These are phyloP conservation scores for Ogataea salicorniae DNA, from an alignment of 805 yeast species.

Conservation along the genomic window DNA sequence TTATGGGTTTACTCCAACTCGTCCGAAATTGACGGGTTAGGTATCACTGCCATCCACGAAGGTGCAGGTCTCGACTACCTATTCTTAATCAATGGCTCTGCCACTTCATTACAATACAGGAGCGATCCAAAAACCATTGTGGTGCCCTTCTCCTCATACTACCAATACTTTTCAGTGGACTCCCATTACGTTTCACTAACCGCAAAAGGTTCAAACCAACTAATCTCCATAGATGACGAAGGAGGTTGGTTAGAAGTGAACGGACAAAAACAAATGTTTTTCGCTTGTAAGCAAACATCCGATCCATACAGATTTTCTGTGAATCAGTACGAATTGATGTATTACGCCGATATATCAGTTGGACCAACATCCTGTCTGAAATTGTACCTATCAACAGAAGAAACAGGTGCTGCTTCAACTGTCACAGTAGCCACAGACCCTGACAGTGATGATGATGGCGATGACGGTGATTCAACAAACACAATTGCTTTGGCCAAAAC, in stretches of 20 bases:
- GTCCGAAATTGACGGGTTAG: background rate
- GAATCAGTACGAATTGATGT: background rate
- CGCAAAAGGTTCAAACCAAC: background rate
- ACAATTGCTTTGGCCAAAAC: no score
- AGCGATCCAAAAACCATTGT: background rate
- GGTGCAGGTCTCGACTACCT: background rate
- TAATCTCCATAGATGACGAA: background rate
- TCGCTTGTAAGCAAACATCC: background rate
- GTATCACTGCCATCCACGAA: background rate
- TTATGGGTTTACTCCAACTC: background rate
- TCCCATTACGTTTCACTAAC: background rate
- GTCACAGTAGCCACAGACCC: no score
- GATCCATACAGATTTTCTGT: background rate
- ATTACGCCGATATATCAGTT: background rate
- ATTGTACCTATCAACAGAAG: background rate
- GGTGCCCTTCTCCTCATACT: background rate
- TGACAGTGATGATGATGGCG: no score
- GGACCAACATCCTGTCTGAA: background rate
- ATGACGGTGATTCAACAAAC: no score
- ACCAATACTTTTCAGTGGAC: background rate
- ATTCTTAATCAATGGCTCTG: background rate
- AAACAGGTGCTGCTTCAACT: background rate
- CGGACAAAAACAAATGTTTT: background rate
- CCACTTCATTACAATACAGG: background rate
- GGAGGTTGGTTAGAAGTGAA: background rate